phyloP scores from a whole-genome alignment of 192 early-diverging fungal species.

The Chytriomyces sp. region DNA sequence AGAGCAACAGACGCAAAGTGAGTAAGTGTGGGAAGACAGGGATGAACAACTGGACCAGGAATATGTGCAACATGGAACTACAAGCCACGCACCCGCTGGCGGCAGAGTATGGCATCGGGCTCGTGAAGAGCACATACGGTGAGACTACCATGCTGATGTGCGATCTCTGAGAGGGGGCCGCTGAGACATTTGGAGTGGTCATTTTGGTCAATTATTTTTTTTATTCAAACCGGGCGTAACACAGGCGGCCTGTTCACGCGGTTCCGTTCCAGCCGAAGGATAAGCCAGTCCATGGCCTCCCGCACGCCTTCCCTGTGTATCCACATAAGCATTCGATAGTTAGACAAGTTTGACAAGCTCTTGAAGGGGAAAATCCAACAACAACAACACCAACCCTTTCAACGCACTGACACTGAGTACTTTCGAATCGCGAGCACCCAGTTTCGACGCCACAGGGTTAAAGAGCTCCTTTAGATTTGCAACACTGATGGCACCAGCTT shows the following conservation, averaged over 20 bases:
- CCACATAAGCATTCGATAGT: not conserved
- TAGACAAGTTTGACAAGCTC: conserved; percentile 23
- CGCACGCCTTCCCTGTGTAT: conserved; percentile 74
- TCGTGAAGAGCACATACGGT: not conserved
- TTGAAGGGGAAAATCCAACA: not conserved
- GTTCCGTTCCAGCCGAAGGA: conserved; percentile 81
- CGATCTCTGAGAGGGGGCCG: not conserved
- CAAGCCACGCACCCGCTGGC: no score
- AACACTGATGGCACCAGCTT: conserved; percentile 68
- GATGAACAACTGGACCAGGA: no score
- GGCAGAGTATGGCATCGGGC: not conserved
- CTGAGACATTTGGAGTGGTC: not conserved
- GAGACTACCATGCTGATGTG: not conserved
- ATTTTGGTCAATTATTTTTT: not conserved
- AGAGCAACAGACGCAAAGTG: no score
- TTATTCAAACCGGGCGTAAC: conserved; percentile 38
- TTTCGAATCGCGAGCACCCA: conserved; percentile 85
- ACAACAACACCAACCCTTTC: conserved; percentile 68
- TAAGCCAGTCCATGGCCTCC: conserved; percentile 92
- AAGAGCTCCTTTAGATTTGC: conserved; percentile 91
- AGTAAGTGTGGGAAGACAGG: no score
- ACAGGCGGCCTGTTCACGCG: conserved; percentile 78
- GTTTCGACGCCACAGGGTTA: conserved; percentile 80
- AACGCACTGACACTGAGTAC: conserved; percentile 84
- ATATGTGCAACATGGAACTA: no score